Percentiles rank a stretch among this genome's conserved stretches.
Conservation (phyloP, 179 eudicot species). For the Beta macrorhiza region DNA sequence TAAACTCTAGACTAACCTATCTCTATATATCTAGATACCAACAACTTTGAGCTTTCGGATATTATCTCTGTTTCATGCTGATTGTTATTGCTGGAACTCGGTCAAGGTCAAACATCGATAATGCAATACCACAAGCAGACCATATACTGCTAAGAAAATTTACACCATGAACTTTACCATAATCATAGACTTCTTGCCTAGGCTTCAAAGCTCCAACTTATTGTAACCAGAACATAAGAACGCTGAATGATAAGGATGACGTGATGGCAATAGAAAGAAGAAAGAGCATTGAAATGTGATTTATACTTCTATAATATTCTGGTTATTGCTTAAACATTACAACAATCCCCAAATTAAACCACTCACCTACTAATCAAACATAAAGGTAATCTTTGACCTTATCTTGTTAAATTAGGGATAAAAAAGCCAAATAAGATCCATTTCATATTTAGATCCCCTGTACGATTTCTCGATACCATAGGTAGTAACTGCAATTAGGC, state of each 20-base stretch:
- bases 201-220: neutral
- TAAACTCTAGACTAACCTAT: neutral
- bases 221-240: neutral
- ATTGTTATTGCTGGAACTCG: neutral
- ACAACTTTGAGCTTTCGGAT: neutral
- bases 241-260: neutral
- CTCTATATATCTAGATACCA: neutral
- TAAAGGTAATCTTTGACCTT: neutral
- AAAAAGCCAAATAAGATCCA: neutral
- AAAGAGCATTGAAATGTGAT: neutral
- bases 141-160: neutral
- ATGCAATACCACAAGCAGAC: neutral
- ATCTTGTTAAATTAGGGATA: neutral
- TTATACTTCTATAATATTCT: neutral
- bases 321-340: neutral
- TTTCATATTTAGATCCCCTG: neutral
- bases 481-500: neutral
- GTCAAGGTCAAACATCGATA: neutral
- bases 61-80: neutral
- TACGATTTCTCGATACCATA: neutral
- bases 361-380: neutral
- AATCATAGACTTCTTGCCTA: neutral
- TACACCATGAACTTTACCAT: neutral
- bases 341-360: neutral
- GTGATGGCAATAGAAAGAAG: neutral